phyloP scores from a whole-genome alignment of 805 yeast species.

The Candida odintsovae region DNA sequence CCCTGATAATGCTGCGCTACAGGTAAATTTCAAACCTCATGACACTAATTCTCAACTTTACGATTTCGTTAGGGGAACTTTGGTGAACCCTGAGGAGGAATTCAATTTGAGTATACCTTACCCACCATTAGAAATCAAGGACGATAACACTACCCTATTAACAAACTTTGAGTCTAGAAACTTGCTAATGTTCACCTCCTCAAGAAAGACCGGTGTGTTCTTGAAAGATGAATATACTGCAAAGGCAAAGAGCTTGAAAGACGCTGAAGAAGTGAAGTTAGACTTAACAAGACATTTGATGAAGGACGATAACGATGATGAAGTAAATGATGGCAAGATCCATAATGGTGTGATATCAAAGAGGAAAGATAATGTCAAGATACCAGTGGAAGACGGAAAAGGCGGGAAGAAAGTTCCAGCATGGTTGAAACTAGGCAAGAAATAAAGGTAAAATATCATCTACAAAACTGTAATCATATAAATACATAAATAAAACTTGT shows the following conservation, averaged over 20 bases:
- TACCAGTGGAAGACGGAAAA: neutral
- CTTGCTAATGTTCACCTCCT: conserved; percentile 30
- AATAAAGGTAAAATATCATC: conserved; percentile 9
- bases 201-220: conserved; percentile 18
- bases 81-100: conserved; percentile 23
- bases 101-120: conserved; percentile 43
- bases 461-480: too few relatives aligned
- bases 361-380: neutral
- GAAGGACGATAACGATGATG: conserved; percentile 1
- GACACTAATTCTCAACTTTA: conserved; percentile 34
- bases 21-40: conserved; percentile 40
- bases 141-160: conserved; percentile 25
- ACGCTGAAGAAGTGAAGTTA: conserved; percentile 24
- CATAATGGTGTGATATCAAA: conserved; percentile 18
- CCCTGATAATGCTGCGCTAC: conserved; percentile 50
- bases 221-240: conserved; percentile 25
- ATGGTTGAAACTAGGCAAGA: conserved; percentile 35
- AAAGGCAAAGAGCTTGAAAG: conserved; percentile 28
- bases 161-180: conserved; percentile 43
- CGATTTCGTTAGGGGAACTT: conserved; percentile 21
- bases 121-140: conserved; percentile 33
- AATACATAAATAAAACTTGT: neutral
- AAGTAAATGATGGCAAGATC: conserved; percentile 9
- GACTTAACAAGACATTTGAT: conserved; percentile 9
- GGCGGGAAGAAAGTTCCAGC: conserved; percentile 29